A percentile compares a stretch with the other conserved stretches of the same genome.
phyloP scores from a whole-genome alignment of 345 rosid species.

The Citrus australasica region DNA sequence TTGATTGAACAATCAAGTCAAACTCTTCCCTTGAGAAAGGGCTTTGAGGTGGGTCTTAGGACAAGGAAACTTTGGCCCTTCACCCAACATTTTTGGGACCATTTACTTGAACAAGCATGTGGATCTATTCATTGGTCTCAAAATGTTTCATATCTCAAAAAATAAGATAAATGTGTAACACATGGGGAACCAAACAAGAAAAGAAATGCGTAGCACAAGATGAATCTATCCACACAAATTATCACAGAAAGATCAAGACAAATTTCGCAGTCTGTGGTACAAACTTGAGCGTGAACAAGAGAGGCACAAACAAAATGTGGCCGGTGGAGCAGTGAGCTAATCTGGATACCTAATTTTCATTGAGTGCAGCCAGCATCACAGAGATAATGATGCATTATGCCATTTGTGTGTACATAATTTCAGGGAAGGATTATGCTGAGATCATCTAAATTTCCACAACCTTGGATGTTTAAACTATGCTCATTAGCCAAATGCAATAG shows the following conservation, averaged over 20 bases:
- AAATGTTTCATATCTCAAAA: not conserved
- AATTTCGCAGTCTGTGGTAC: not conserved
- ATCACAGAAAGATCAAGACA: not conserved
- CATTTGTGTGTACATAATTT: not conserved
- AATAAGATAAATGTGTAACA: not conserved
- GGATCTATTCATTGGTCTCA: not conserved
- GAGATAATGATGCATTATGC: not conserved
- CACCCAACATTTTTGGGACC: not conserved
- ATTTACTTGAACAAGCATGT: not conserved
- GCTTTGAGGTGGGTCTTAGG: not conserved
- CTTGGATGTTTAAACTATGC: conserved; percentile 65
- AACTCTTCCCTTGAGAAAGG: not conserved
- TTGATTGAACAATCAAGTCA: no score
- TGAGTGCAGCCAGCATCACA: not conserved
- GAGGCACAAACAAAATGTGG: not conserved
- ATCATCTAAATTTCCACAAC: conserved; percentile 57
- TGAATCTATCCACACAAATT: not conserved
- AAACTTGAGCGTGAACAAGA: not conserved
- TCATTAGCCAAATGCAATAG: conserved; percentile 89
- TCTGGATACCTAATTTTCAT: not conserved
- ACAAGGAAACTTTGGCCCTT: not conserved
- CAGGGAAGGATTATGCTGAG: conserved; percentile 48
- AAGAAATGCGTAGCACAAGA: not conserved
- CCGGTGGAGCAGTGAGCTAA: not conserved
- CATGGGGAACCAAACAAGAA: not conserved